Evolutionary conservation across 441 rosid genomes (phyloP).

Genomic region (Adansonia rubrostipa): DNA sequence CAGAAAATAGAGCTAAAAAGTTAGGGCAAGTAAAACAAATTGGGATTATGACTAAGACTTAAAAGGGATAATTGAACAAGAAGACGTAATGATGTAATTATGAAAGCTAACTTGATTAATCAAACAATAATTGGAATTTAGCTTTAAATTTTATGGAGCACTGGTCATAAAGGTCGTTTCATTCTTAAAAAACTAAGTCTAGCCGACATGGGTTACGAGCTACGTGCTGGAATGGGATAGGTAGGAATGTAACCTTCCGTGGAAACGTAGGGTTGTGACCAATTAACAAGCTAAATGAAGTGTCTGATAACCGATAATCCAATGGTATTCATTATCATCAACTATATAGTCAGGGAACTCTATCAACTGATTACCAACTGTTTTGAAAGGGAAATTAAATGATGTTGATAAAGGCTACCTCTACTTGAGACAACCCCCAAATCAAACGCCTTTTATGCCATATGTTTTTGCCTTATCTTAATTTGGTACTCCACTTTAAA

Average conservation of each 20-base stretch:
- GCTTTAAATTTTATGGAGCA: neutral
- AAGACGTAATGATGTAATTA: neutral
- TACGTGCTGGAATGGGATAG: neutral
- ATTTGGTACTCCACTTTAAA: neutral
- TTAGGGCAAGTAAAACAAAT: neutral
- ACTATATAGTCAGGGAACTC: neutral
- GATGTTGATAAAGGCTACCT: neutral
- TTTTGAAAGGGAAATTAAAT: neutral
- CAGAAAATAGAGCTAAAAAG: neutral
- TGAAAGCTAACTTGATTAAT: neutral
- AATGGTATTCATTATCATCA: neutral
- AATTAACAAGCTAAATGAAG: neutral
- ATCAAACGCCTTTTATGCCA: neutral
- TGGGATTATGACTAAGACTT: neutral
- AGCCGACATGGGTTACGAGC: neutral
- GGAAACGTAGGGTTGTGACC: neutral
- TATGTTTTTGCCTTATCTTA: neutral
- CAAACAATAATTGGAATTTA: slow-evolving; percentile 2
- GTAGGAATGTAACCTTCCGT: neutral
- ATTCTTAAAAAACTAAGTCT: neutral
- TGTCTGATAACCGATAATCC: neutral
- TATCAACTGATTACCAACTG: neutral
- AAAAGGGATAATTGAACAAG: neutral
- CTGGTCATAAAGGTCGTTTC: neutral
- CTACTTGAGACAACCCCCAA: neutral